phyloP scores from a whole-genome alignment of 2,329 filamentous ascomycete species.

The Calonectria pteridis region DNA sequence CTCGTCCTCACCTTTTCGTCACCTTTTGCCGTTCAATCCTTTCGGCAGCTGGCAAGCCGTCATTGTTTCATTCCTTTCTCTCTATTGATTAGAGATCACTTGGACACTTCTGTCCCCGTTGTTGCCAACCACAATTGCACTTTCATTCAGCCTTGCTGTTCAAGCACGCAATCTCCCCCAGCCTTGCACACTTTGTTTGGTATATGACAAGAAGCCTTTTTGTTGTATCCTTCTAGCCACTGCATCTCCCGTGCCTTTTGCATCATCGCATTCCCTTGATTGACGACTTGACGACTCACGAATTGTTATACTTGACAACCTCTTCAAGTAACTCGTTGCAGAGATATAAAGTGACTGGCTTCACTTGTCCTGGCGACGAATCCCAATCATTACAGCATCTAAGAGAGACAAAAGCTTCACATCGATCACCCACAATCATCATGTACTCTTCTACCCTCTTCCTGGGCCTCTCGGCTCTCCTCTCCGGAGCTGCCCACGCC shows the following conservation, averaged over 20 bases:
- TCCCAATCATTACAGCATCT: conserved; percentile 3
- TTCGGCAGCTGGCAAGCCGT: conserved; percentile 48
- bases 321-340: conserved; percentile 18
- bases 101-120: conserved; percentile 12
- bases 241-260: not conserved
- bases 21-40: conserved; percentile 48
- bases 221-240: not conserved
- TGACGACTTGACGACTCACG: conserved; percentile 16
- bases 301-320: conserved; percentile 21
- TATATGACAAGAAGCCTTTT: not conserved
- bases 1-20: conserved; percentile 25
- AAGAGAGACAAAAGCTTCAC: conserved; percentile 23
- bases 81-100: conserved; percentile 32
- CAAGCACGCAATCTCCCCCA: conserved; percentile 3
- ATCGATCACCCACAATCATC: conserved; percentile 36
- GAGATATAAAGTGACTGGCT: conserved; percentile 27
- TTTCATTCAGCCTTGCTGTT: conserved; percentile 18
- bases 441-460: conserved; percentile 42
- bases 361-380: conserved; percentile 19
- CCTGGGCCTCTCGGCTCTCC: conserved; percentile 47
- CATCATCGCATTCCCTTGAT: conserved; percentile 11
- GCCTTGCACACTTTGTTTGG: not conserved
- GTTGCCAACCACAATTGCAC: conserved; percentile 21
- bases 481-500: conserved; percentile 43
- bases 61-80: conserved; percentile 28